Evolutionary conservation across 257 asterid genomes (phyloP), one percentile per base, ranked within the genome.

Genomic region (Phtheirospermum japonicum): DNA sequence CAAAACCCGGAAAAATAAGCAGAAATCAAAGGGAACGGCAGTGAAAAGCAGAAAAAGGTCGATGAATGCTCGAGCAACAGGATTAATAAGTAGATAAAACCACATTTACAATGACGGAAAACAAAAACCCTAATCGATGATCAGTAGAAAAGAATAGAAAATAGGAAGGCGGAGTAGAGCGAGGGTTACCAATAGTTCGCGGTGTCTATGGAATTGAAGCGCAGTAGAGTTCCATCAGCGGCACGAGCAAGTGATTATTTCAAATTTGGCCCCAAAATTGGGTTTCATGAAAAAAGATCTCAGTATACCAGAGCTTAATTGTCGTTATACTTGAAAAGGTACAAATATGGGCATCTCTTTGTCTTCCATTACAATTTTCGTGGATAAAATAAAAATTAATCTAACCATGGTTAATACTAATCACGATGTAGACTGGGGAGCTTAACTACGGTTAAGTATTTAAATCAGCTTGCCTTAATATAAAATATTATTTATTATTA

Each of bases 151-250:
- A 16, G 8, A 23, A 16, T 30, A 65, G 5, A 51, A n/a, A 39
- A 65, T 60, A 54, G 52, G 39, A 13, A 32, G 57, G 59, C 5
- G 32, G 50, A 50, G 68, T 10, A 63, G 32, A 63, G 67, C 53
- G 70, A 70, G 59, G 72, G 49, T 67, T 58, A 75, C 80, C 80
- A 50, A 54, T 50, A 36, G 10, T 51, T 53, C 14, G 51, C 14
- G 13, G 13, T 46, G 20, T 32, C 77, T 57, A 60, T 6, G 14
- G 16, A 68, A 65, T 43, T 57, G 77, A 68, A 73, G 73, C 67
- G 53, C 66, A n/a, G 53, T 63, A n/a, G 53, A 79, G 75, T 16
- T 76, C 64, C 81, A 70, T 73, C 68, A 61, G 43, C 61, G 69
- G 59, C 49, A 42, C 50, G 8, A 6, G 12, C n/a, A 42, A 42